Percentiles rank a stretch among this genome's conserved stretches.
Evolutionary conservation across 2,329 filamentous ascomycete genomes (phyloP).

Genomic region (Phoma sp.): DNA sequence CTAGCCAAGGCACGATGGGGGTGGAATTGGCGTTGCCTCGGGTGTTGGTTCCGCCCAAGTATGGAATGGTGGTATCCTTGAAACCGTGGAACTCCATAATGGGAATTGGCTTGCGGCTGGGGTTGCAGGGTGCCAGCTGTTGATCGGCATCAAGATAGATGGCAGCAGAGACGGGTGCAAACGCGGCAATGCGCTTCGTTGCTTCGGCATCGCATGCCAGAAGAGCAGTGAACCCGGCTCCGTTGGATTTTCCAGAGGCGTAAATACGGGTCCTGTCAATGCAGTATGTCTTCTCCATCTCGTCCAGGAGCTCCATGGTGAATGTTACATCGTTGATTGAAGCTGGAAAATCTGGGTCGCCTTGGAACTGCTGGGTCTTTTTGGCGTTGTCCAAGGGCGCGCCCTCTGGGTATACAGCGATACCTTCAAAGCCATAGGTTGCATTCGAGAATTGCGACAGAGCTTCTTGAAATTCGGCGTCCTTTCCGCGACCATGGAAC

Average conservation of each 20-base stretch:
- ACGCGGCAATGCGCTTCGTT: slow-evolving; percentile 55
- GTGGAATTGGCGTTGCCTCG: slow-evolving; percentile 28
- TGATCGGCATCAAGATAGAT: slow-evolving; percentile 47
- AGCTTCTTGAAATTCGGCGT: slow-evolving; percentile 47
- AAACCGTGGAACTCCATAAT: slow-evolving; percentile 55
- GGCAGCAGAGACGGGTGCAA: slow-evolving; percentile 57
- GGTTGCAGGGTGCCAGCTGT: slow-evolving; percentile 36
- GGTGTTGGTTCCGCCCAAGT: slow-evolving; percentile 43
- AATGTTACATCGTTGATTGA: slow-evolving; percentile 54
- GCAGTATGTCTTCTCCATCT: slow-evolving; percentile 52
- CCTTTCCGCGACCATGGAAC: slow-evolving; percentile 53
- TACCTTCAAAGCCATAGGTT: slow-evolving; percentile 51
- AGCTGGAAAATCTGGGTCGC: slow-evolving; percentile 49
- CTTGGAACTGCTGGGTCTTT: slow-evolving; percentile 48
- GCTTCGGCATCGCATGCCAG: slow-evolving; percentile 55
- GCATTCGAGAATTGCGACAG: slow-evolving; percentile 56
- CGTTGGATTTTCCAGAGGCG: slow-evolving; percentile 61
- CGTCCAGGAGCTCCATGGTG: slow-evolving; percentile 51
- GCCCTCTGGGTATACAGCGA: slow-evolving; percentile 56
- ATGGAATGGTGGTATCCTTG: slow-evolving; percentile 50
- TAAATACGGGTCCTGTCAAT: slow-evolving; percentile 55
- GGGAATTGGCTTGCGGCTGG: slow-evolving; percentile 39
- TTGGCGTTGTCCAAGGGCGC: slow-evolving; percentile 24
- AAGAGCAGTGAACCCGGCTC: slow-evolving; percentile 57
- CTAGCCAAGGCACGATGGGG: slow-evolving; percentile 37